phyloP scores from a whole-genome alignment of 164 flowering plant species.

The Akebia trifoliata region DNA sequence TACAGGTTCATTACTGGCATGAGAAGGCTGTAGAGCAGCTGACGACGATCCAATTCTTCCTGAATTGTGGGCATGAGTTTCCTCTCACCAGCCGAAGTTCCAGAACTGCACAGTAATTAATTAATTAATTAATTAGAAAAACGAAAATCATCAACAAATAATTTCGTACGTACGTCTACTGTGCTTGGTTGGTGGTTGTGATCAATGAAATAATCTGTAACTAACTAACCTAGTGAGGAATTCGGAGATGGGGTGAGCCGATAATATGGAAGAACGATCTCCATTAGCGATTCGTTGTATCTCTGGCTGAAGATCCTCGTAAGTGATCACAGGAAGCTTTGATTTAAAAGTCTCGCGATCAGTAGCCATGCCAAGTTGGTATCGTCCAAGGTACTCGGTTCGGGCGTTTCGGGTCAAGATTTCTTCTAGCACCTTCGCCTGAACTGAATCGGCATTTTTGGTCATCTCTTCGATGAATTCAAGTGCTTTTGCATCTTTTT shows the following conservation, averaged over 20 bases:
- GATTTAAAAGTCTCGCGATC: constrained; percentile 58
- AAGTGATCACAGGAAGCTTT: constrained; percentile 51
- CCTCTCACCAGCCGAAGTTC: constrained; percentile 83
- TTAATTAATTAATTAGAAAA: not conserved
- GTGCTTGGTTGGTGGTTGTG: too few species aligned
- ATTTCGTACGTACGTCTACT: not conserved
- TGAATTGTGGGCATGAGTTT: constrained; percentile 75
- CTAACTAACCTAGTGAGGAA: constrained; percentile 64
- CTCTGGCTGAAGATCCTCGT: constrained; percentile 63
- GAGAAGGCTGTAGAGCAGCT: constrained; percentile 60
- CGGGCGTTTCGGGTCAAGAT: constrained; percentile 45
- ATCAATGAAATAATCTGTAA: not conserved
- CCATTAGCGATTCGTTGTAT: constrained; percentile 75
- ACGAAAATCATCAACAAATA: not conserved
- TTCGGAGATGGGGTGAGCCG: constrained; percentile 61
- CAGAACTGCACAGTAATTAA: constrained; percentile 45
- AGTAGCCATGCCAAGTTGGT: constrained; percentile 33
- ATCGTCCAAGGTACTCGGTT: constrained; percentile 55
- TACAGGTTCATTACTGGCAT: constrained; percentile 86
- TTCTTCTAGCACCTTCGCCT: constrained; percentile 44
- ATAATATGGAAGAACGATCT: constrained; percentile 56
- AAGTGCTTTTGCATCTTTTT: constrained; percentile 53
- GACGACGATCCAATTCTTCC: constrained; percentile 64
- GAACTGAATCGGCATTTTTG: constrained; percentile 43
- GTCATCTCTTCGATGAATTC: constrained; percentile 68